Base-by-base conservation (phyloP, 1,284 basidiomycete species). In the Inonotus obliquus region DNA sequence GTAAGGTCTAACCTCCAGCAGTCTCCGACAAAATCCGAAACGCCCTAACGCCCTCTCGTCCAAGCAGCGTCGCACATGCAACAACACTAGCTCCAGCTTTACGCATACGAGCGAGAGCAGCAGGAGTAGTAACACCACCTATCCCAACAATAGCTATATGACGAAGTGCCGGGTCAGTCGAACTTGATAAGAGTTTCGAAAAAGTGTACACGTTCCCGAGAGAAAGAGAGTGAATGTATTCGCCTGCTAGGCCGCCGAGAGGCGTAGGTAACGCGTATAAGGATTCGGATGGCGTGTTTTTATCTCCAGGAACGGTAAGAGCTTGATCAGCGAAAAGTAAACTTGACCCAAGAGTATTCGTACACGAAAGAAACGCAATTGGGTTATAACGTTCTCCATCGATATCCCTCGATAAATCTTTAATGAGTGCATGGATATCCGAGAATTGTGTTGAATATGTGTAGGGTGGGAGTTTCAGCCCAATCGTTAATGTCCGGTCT, bases 381-480 rank as follows among this genome's bases (percentile, higher is more conserved):
- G 83, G 78, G 65, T 77, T 71, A 3, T 51, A 44, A 68, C 51
- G 60, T 59, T 53, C 65, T 58, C 35, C 41, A 60, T 37, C 56
- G 56, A 70, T 35, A 63, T 69, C 60, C 21, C 68, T 58, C 61
- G 74, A 70, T 70, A 78, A 68, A 57, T 68, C 62, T 53, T 73
- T 70, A 65, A 86, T 63, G 65, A 71, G 73, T 17, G 75, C 69
- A 25, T 91, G 66, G 62, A 87, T 75, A 10, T 81, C 79, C 9
- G 70, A 70, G 67, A 91, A 89, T 67, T 90, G 88, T 11, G 79
- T 79, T 35, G 74, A 71, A 67, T 83, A 82, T 23, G 86, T 79
- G 69, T 87, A 93, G n/a, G 91, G 91, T 0, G 91, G 86, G 39
- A 92, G 79, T 71, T 93, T 93, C 59, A 93, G 75, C 6, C 91